These are phyloP conservation scores for Graphium sp. DNA, from an alignment of 2,329 filamentous ascomycete genomes.

Conservation along the genomic window DNA sequence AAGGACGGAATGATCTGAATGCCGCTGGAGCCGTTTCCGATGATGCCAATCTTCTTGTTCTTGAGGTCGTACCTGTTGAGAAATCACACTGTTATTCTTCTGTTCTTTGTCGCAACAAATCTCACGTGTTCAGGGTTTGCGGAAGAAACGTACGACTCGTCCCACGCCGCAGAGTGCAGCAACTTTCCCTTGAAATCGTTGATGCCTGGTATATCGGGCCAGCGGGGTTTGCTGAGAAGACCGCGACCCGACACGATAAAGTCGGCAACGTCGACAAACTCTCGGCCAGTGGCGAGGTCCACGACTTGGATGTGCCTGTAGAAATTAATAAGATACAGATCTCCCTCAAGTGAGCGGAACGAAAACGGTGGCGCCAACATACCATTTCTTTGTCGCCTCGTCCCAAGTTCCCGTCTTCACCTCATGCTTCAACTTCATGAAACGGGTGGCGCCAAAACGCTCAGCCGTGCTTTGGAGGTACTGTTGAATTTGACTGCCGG, in stretches of 20 bases:
- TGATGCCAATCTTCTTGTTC: constrained; percentile 28
- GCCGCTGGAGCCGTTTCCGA: constrained; percentile 33
- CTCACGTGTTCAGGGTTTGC: constrained; percentile 4
- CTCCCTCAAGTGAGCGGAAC: no score
- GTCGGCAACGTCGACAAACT: constrained; percentile 20
- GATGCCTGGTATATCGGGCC: constrained; percentile 24
- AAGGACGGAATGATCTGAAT: constrained; percentile 34
- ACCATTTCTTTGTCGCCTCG: constrained; percentile 20
- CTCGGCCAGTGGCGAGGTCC: constrained; percentile 16
- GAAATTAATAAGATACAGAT: no score
- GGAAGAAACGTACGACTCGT: constrained; percentile 14
- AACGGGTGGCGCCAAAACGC: constrained; percentile 25
- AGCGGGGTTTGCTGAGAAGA: constrained; percentile 21
- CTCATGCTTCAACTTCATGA: constrained; percentile 24
- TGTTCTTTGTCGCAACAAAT: no score
- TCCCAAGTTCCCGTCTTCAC: constrained; percentile 24
- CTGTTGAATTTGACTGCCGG: constrained; percentile 26
- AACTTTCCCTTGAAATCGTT: constrained; percentile 21
- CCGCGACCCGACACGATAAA: constrained; percentile 23
- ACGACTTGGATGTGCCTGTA: no score
- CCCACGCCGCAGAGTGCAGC: constrained; percentile 28
- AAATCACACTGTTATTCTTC: constrained; percentile 14
- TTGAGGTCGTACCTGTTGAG: constrained; percentile 11
- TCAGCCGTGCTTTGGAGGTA: constrained; percentile 29
- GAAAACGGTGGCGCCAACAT: no score